Evolutionary conservation across 805 yeast species (phyloP).

Genomic region (Monosporozyma solicola): DNA sequence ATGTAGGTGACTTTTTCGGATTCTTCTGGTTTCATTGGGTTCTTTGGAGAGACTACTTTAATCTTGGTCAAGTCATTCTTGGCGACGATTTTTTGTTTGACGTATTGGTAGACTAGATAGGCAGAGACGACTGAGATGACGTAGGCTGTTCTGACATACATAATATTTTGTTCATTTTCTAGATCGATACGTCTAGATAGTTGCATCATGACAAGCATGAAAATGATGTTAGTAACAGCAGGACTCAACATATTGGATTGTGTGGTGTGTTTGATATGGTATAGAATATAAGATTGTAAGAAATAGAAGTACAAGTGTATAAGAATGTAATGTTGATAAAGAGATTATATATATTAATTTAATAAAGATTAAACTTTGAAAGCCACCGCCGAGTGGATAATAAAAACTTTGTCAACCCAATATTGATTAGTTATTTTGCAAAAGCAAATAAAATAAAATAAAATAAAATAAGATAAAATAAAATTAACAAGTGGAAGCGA

Average conservation of each 20-base stretch:
- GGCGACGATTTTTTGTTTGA: slow-evolving; percentile 49
- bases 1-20: slow-evolving; percentile 82
- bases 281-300: no score
- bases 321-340: no score
- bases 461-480: background rate
- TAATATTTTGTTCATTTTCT: slow-evolving; percentile 68
- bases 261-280: no score
- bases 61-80: slow-evolving; percentile 88
- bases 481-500: background rate
- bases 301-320: no score
- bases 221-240: slow-evolving; percentile 70
- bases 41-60: slow-evolving; percentile 80
- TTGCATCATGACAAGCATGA: slow-evolving; percentile 97
- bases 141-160: slow-evolving; percentile 71
- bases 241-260: slow-evolving; percentile 50
- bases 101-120: slow-evolving; percentile 55
- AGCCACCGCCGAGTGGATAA: no score
- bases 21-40: slow-evolving; percentile 66
- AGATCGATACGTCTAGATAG: slow-evolving; percentile 81
- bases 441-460: no score
- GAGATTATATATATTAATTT: no score
- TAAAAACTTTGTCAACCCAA: no score
- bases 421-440: no score
- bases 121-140: slow-evolving; percentile 56
- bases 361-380: no score